Conservation (phyloP, 495 filamentous ascomycete species). For the Daldinia caldariorum region DNA sequence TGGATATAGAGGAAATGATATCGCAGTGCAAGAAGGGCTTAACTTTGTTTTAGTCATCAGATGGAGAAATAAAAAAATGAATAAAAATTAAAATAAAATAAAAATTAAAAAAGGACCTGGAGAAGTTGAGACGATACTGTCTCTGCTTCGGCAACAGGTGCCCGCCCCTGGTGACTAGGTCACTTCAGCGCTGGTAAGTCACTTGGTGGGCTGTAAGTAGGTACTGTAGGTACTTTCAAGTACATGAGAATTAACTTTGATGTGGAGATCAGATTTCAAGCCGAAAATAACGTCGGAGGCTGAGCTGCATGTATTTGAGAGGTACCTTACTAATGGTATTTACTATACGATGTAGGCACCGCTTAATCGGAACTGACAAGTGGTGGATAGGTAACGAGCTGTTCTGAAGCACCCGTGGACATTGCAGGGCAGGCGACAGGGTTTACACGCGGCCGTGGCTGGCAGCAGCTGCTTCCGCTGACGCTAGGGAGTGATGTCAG, state of each 20-base stretch:
- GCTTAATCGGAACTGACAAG: constrained; percentile 11
- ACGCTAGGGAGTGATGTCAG: constrained; percentile 38
- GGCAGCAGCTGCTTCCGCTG: constrained; percentile 22
- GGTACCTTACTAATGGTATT: constrained; percentile 3
- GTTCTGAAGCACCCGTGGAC: constrained; percentile 22
- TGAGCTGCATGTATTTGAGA: constrained; percentile 8
- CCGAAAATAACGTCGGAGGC: constrained; percentile 10
- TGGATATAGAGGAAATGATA: constrained; percentile 3
- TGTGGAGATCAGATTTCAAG: constrained; percentile 17
- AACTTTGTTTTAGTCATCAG: not conserved
- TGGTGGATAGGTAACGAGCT: constrained; percentile 21
- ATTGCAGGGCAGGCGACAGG: constrained; percentile 21
- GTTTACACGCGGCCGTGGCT: constrained; percentile 19
- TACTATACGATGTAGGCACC: not conserved
- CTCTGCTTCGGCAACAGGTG: not conserved
- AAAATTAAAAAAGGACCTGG: not conserved
- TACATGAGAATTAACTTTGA: constrained; percentile 35
- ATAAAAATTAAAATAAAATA: not conserved
- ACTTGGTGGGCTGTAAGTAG: constrained; percentile 13
- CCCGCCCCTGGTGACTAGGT: constrained; percentile 1
- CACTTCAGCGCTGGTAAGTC: not conserved
- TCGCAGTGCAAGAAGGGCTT: not conserved
- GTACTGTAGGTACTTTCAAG: constrained; percentile 10
- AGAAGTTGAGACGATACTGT: constrained; percentile 1
- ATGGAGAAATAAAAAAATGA: not conserved